Conservation (phyloP, 176 grass and related monocot species). For the Raddia guianensis region DNA sequence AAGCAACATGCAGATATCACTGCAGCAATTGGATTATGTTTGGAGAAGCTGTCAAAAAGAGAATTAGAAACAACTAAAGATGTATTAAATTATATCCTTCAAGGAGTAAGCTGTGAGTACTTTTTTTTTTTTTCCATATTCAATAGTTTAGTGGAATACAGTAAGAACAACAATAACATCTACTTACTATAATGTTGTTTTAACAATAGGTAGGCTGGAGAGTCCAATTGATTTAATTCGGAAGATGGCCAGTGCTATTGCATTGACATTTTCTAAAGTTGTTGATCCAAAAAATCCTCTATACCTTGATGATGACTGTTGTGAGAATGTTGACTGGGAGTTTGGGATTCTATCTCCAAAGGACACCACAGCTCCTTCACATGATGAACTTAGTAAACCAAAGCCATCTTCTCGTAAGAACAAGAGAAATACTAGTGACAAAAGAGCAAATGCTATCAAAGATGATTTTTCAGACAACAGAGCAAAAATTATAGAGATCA, state of each 20-base stretch:
- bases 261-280: conserved; percentile 87
- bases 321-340: conserved; percentile 84
- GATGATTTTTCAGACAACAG: conserved; percentile 34
- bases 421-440: conserved; percentile 51
- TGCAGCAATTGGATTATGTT: conserved; percentile 85
- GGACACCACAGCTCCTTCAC: conserved; percentile 45
- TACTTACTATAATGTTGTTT: conserved; percentile 36
- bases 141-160: conserved; percentile 33
- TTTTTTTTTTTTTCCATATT: not conserved
- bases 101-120: conserved; percentile 92
- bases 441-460: conserved; percentile 53
- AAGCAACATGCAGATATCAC: conserved; percentile 79
- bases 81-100: conserved; percentile 83
- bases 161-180: conserved; percentile 21
- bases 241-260: conserved; percentile 89
- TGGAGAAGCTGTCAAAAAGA: conserved; percentile 73
- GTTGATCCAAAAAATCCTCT: conserved; percentile 95
- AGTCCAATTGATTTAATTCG: conserved; percentile 86
- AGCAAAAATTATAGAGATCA: conserved; percentile 52
- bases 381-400: conserved; percentile 44
- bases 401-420: conserved; percentile 48
- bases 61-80: conserved; percentile 88
- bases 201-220: conserved; percentile 84
- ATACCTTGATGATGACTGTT: conserved; percentile 84
- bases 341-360: conserved; percentile 73